phyloP scores from a whole-genome alignment of 2,329 filamentous ascomycete species.

The Diaporthe amygdali region DNA sequence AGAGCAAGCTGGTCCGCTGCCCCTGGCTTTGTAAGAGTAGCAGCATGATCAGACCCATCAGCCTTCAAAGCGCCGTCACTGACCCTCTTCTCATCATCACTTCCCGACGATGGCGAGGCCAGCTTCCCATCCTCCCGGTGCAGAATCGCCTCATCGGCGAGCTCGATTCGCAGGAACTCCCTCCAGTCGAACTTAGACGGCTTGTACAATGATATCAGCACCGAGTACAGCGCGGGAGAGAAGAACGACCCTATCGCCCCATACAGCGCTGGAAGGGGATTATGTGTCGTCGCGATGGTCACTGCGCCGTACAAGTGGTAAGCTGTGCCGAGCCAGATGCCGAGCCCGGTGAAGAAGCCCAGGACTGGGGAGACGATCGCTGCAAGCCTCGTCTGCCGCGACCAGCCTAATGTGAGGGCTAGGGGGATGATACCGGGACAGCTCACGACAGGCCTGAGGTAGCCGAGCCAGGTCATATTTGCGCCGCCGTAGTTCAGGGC shows the following conservation, averaged over 20 bases:
- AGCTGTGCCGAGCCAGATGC: constrained; percentile 48
- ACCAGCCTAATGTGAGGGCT: constrained; percentile 49
- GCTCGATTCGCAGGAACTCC: constrained; percentile 51
- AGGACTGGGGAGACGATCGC: constrained; percentile 41
- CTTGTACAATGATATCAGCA: constrained; percentile 46
- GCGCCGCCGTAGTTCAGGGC: constrained; percentile 53
- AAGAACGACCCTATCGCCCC: constrained; percentile 51
- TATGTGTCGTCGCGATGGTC: constrained; percentile 46
- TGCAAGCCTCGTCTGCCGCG: constrained; percentile 48
- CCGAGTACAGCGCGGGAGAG: constrained; percentile 49
- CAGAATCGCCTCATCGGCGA: constrained; percentile 43
- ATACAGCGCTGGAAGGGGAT: constrained; percentile 46
- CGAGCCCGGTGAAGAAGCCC: constrained; percentile 47
- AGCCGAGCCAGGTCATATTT: constrained; percentile 50
- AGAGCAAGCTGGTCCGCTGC: not conserved
- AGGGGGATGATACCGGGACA: constrained; percentile 48
- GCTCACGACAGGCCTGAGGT: constrained; percentile 33
- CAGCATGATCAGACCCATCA: not conserved
- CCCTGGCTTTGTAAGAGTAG: not conserved
- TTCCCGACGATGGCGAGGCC: not conserved
- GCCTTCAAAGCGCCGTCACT: not conserved
- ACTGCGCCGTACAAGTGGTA: constrained; percentile 44
- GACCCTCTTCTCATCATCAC: constrained; percentile 1
- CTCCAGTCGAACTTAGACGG: constrained; percentile 40
- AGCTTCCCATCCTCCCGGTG: constrained; percentile 16